phyloP scores from a whole-genome alignment of 1,139 yeast genomes.

The Kurtzmaniella quercitrusa region DNA sequence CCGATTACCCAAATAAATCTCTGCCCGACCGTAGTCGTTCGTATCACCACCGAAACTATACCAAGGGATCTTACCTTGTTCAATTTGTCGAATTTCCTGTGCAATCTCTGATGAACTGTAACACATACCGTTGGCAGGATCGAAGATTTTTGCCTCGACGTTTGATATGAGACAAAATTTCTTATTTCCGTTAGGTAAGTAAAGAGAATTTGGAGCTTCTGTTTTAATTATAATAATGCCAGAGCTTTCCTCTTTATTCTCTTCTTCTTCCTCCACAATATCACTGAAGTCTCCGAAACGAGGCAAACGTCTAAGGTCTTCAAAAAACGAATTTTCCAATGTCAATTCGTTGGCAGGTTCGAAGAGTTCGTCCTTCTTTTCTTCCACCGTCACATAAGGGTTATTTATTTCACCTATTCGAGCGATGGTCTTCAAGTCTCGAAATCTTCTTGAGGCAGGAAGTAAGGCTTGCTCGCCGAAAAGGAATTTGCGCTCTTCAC shows the following conservation, averaged over 20 bases:
- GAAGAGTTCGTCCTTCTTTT: slow-evolving; percentile 34
- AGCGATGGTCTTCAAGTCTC: slow-evolving; percentile 52
- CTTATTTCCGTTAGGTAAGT: slow-evolving; percentile 66
- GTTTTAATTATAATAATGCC: slow-evolving; percentile 51
- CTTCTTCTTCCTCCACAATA: slow-evolving; percentile 39
- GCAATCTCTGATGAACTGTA: slow-evolving; percentile 81
- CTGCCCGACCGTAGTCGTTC: slow-evolving; percentile 60
- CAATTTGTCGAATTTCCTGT: slow-evolving; percentile 62
- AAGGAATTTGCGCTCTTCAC: slow-evolving; percentile 25
- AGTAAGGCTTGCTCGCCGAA: slow-evolving; percentile 59
- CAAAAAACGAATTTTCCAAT: slow-evolving; percentile 41
- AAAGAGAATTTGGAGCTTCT: slow-evolving; percentile 71
- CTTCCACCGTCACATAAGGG: slow-evolving; percentile 36
- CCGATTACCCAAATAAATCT: slow-evolving; percentile 53
- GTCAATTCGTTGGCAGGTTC: slow-evolving; percentile 30
- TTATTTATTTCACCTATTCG: slow-evolving; percentile 43
- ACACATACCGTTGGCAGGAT: slow-evolving; percentile 83
- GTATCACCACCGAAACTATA: slow-evolving; percentile 37
- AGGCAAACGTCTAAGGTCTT: slow-evolving; percentile 55
- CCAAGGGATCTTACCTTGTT: slow-evolving; percentile 70
- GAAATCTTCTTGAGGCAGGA: slow-evolving; percentile 50
- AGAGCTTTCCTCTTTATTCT: slow-evolving; percentile 37
- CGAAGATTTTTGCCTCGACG: slow-evolving; percentile 75
- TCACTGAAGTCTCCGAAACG: slow-evolving; percentile 60
- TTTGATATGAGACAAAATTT: slow-evolving; percentile 77